Base-by-base conservation (phyloP, 139 green algal genomes). In the Spirogloea muscicola region DNA sequence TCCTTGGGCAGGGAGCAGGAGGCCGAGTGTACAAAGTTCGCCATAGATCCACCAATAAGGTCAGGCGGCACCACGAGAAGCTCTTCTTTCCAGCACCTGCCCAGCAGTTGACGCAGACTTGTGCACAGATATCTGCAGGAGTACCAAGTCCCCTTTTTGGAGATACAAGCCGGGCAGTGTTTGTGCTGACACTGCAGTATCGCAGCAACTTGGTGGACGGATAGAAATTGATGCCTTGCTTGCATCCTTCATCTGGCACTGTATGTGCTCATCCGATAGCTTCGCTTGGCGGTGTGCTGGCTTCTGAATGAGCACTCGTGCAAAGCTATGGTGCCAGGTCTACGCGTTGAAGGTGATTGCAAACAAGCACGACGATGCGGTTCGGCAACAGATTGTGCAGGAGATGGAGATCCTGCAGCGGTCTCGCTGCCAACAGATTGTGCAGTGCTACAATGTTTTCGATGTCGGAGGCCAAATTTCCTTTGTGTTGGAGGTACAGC, bases 401-500 rank as follows among this genome's bases (percentile, higher is more conserved):
- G n/a, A n/a, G 9, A n/a, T 60, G 33, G 3, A 9, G 3, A 2
- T 34, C n/a, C 41, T 29, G 55, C 55, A 10, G 43, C 10, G 43
- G 13, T 10, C 10, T 10, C 10, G 43, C 43, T 51, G 43, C 13
- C 43, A 51, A 51, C 64, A 72, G 63, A 48, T 72, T 21, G 63
- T 72, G 46, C 41, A 72, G 46, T 72, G 63, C 34, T 66, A 63
- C 25, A 42, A 33, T 18, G 61, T 72, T 34, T 72, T 63, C 48
- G 63, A 72, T 42, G 31, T 31, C 44, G 21, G 59, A 42, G 72
- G 72, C 5, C 69, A 68, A 69, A 80, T 80, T 29, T 81, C 72
- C 2, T 73, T 81, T 6, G 72, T 81, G 6, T 46, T 81, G 66
- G 72, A 81, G 69, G 41, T 73, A n/a, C n/a, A n/a, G n/a, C n/a